phyloP scores from a whole-genome alignment of 495 filamentous ascomycete genomes.

The Entonaema liquescens region DNA sequence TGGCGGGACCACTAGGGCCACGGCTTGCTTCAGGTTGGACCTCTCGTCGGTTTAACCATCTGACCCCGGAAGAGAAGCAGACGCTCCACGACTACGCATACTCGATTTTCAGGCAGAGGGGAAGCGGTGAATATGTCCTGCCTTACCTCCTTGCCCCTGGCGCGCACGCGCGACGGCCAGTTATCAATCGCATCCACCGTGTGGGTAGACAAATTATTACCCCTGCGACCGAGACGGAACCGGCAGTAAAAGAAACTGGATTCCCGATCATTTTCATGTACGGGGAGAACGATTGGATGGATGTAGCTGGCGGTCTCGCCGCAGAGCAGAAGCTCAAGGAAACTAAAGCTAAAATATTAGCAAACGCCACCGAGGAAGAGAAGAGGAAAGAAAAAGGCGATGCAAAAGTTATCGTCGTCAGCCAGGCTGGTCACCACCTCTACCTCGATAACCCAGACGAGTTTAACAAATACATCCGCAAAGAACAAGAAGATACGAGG shows the following conservation, averaged over 20 bases:
- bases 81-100: conserved; percentile 92
- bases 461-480: conserved; percentile 79
- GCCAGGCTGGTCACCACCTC: conserved; percentile 87
- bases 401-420: conserved; percentile 85
- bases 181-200: conserved; percentile 86
- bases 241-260: conserved; percentile 69
- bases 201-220: conserved; percentile 73
- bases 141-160: conserved; percentile 93
- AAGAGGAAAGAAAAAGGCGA: conserved; percentile 75
- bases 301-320: conserved; percentile 83
- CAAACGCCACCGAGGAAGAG: conserved; percentile 71
- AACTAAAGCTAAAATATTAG: conserved; percentile 65
- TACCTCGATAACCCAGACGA: conserved; percentile 91
- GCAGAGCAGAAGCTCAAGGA: conserved; percentile 82
- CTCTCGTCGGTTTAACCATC: conserved; percentile 85
- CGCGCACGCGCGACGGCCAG: conserved; percentile 86
- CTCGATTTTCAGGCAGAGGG: conserved; percentile 89
- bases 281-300: conserved; percentile 99
- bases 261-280: conserved; percentile 92
- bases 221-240: conserved; percentile 47
- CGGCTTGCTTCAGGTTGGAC: conserved; percentile 96
- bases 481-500: conserved; percentile 79
- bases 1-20: conserved; percentile 90
- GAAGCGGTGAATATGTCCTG: conserved; percentile 94
- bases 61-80: conserved; percentile 81